phyloP scores from a whole-genome alignment of 2,329 filamentous ascomycete species.

The Hirsutella minnesotensis region DNA sequence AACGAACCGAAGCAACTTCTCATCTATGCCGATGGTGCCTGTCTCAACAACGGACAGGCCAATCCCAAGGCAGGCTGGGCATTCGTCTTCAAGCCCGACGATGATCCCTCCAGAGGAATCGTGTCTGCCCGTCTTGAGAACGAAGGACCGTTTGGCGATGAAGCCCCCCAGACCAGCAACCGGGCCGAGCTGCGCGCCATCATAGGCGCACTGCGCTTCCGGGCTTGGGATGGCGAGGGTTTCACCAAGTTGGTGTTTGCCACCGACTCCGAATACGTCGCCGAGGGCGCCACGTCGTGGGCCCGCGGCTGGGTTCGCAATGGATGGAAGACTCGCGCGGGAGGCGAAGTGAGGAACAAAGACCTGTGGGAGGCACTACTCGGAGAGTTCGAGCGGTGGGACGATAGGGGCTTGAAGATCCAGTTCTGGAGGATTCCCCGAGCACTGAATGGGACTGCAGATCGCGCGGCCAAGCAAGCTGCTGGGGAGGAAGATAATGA shows the following conservation, averaged over 20 bases:
- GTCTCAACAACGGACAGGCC: constrained; percentile 25
- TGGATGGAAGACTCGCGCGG: constrained; percentile 2
- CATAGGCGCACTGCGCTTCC: constrained; percentile 2
- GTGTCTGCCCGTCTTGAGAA: constrained; percentile 25
- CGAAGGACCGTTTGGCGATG: constrained; percentile 26
- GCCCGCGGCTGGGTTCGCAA: constrained; percentile 1
- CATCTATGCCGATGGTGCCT: constrained; percentile 32
- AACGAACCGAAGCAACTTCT: constrained; percentile 14
- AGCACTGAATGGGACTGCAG: constrained; percentile 1
- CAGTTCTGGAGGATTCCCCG: constrained; percentile 6
- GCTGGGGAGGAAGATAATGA: constrained; percentile 1
- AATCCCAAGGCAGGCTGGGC: constrained; percentile 27
- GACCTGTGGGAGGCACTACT: constrained; percentile 5
- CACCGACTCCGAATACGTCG: constrained; percentile 4
- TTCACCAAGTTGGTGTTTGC: constrained; percentile 3
- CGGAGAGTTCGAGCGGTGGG: neutral
- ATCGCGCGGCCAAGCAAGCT: constrained; percentile 3
- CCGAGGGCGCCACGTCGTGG: constrained; percentile 2
- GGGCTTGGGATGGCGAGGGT: neutral
- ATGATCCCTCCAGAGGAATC: neutral
- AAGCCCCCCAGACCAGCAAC: constrained; percentile 29
- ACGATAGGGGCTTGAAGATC: constrained; percentile 1
- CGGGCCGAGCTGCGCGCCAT: constrained; percentile 3
- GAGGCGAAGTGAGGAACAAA: constrained; percentile 4
- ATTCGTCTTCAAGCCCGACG: constrained; percentile 14